Base-by-base conservation (phyloP, 2,329 filamentous ascomycete genomes). In the Pezicula radicicola region DNA sequence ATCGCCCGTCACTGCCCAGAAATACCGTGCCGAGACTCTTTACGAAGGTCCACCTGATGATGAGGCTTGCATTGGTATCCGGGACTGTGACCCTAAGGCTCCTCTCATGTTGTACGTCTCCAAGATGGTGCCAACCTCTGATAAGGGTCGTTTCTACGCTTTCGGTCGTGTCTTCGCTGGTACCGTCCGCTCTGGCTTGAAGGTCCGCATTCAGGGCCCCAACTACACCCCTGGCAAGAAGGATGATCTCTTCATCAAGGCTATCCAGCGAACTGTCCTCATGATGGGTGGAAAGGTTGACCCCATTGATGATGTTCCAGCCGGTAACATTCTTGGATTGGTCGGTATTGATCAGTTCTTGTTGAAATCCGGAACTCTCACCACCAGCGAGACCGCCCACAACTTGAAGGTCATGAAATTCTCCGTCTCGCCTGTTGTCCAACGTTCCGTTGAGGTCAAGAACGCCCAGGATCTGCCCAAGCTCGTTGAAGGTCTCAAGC, bases 321-420 rank as follows among this genome's bases (percentile, higher is more conserved):
- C 94, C 65, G 94, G 94, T 86, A 99, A 99, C 89, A 97, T 99
- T 83, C 88, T 97, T 70, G 94, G 94, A 84, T 85, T 99, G 69
- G 94, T 99, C 72, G 94, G 94, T 87, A 91, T 99, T 68, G 94
- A 99, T 75, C 94, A 99, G 86, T 99, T 97, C 90, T 83, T 99
- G 83, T 91, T 99, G 83, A 99, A 99, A 88, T 97, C 94, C 74
- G 94, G 94, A 88, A 99, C 94, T 70, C 89, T 99, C 68, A 96
- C 92, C 78, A 97, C 93, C 73, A 87, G 83, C 72, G 94, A 99
- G 66, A 95, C 91, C 63, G 93, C 94, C 73, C 94, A 99, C 88
- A 99, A 99, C 88, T 81, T 99, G 70, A 97, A 97, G 88, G 94
- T 99, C 80, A 99, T 99, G 94, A 97, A 97, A 84, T 99, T 99